Evolutionary conservation across 495 filamentous ascomycete species (phyloP), one percentile per base, ranked within the genome.

Genomic region (Chaetomium fimeti): DNA sequence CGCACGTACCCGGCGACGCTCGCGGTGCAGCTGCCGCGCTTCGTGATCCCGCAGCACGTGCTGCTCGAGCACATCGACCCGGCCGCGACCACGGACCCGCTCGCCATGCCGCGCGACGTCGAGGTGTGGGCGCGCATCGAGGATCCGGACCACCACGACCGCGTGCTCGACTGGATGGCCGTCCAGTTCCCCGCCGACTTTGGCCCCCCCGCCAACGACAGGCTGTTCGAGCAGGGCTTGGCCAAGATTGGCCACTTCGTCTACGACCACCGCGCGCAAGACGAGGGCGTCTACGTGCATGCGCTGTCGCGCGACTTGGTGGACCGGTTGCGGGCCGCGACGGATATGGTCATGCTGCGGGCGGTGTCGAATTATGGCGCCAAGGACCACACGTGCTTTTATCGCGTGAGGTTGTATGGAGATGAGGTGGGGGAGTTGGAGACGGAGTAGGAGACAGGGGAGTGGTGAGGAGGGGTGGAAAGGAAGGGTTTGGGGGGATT

Each of bases 1-100:
- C 73, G 56, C 53, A 72, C 48, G 47, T 18, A 12, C 36, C 69
- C 64, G 54, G 74, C 80, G 28, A 72, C 78, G 64, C 64, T 91
- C 15, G 73, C 72, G 22, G 78, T 90, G 56, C 58, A 76, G 38
- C 74, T 83, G 25, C 71, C 75, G 36, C 69, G 74, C 38, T 36
- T 65, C 5, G 78, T 90, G 59, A 79, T 82, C 65, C 84, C 87
- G 3, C 78, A 80, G 32, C 69, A 83, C 56, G 62, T 90, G 25
- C 82, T 85, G 4, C 72, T 90, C 54, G 88, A 91, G 68, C 86
- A 90, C 69, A 82, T 89, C 48, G 71, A 83, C 5, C 76, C 79
- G 13, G 67, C 68, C 18, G 83, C 78, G 5, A 82, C 84, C 0
- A 71, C 83, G 36, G 79, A 88, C 65, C 80, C 84, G 24, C 76